Base-by-base conservation (phyloP, 768 basidiomycete genomes). In the Mycena amicta region DNA sequence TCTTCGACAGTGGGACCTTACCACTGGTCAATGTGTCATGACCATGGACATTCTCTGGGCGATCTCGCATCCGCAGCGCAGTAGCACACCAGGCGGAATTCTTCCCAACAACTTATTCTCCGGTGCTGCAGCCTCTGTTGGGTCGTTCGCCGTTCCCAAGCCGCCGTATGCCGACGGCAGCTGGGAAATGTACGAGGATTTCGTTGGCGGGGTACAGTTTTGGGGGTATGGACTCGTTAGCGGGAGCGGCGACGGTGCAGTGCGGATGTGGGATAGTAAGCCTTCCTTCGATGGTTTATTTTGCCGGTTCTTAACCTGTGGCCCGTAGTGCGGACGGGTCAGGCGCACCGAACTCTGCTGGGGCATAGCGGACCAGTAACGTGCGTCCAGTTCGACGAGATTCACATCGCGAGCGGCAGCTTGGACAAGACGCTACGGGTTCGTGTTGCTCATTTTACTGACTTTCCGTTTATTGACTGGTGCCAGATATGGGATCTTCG, bases 11-110 rank as follows among this genome's bases (percentile, higher is more conserved):
- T 99, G 97, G 97, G 97, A 98, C 70, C 84, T 98, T 53, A 85
- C 84, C 20, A 98, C 97, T 0, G 97, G 96, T 5, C 97, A 98
- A 79, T 99, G 97, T 73, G 89, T 98, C 46, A 89, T 97, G 80
- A 96, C 96, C 23, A 99, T 99, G 97, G 97, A 99, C 73, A 97
- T 99, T 62, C 86, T 99, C 25, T 99, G 97, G 97, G 97, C 96
- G 2, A 96, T 98, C 65, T 94, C 93, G 11, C 96, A 98, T 73
- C 87, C 94, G 2, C 81, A 57, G 20, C 22, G 47, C 88, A 37
- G 70, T 76, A 25, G 67, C 79, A 71, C 72, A 16, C 69, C 81
- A 22, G 75, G 78, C 18, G 71, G 66, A 43, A 71, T 74, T 2
- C 57, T 82, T 29, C 72, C 81, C 8, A 77, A 72, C 58, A 77